Evolutionary conservation across 2,329 filamentous ascomycete genomes (phyloP).

Genomic region (Sordariomycetes sp.): DNA sequence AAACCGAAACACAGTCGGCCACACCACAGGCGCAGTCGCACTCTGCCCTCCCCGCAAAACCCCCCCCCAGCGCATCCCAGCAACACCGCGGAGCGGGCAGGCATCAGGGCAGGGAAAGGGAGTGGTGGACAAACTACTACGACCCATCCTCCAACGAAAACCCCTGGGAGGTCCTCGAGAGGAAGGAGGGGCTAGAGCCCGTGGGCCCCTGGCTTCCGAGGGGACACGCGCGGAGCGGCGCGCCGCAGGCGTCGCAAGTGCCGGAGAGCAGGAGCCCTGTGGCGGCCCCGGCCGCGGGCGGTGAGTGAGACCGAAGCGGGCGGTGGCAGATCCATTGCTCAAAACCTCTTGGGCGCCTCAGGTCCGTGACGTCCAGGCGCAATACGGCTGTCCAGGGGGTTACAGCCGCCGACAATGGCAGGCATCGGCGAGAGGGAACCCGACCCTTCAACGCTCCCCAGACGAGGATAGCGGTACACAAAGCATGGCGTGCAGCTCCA

Average conservation of each 20-base stretch:
- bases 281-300: background rate
- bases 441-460: no score
- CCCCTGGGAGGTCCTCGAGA: constrained; percentile 52
- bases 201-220: constrained; percentile 29
- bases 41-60: background rate
- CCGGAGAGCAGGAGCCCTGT: background rate
- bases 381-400: no score
- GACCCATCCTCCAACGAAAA: constrained; percentile 57
- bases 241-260: background rate
- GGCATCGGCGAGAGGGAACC: no score
- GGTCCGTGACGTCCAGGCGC: no score
- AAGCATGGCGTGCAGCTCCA: no score
- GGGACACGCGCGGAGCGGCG: background rate
- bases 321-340: background rate
- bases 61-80: background rate
- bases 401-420: no score
- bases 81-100: constrained; percentile 15
- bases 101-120: constrained; percentile 14
- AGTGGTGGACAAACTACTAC: constrained; percentile 57
- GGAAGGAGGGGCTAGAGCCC: constrained; percentile 25
- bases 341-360: background rate
- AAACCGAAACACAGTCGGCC: no score
- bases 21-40: no score
- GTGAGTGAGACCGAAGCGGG: background rate
- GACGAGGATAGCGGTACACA: no score